phyloP scores from a whole-genome alignment of 2,329 filamentous ascomycete species.

The Colletotrichum liaoningense region DNA sequence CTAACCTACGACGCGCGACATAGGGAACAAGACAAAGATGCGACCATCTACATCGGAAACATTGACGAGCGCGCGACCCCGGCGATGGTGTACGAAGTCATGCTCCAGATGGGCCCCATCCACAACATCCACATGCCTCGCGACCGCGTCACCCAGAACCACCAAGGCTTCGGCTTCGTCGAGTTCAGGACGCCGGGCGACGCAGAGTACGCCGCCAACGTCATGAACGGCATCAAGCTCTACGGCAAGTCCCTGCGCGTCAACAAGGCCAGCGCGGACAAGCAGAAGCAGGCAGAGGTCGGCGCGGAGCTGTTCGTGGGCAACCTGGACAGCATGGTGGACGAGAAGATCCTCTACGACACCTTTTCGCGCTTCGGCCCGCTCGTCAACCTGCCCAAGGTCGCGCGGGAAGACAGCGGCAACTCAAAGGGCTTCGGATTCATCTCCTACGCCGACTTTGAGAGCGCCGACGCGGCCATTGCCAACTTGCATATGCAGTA shows the following conservation, averaged over 20 bases:
- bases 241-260: slow-evolving; percentile 96
- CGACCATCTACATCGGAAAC: slow-evolving; percentile 97
- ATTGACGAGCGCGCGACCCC: slow-evolving; percentile 96
- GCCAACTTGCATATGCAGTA: slow-evolving; percentile 96
- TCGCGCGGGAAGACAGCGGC: slow-evolving; percentile 88
- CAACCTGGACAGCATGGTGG: slow-evolving; percentile 92
- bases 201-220: slow-evolving; percentile 94
- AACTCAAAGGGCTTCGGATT: slow-evolving; percentile 97
- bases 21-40: slow-evolving; percentile 98
- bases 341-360: slow-evolving; percentile 96
- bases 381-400: slow-evolving; percentile 86
- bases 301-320: slow-evolving; percentile 97
- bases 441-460: slow-evolving; percentile 92
- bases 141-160: slow-evolving; percentile 95
- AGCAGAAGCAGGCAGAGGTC: slow-evolving; percentile 92
- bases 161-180: slow-evolving; percentile 99
- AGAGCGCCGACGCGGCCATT: slow-evolving; percentile 91
- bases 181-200: slow-evolving; percentile 97
- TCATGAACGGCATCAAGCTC: slow-evolving; percentile 95
- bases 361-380: slow-evolving; percentile 92
- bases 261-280: slow-evolving; percentile 93
- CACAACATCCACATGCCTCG: slow-evolving; percentile 98
- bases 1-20: slow-evolving; percentile 40
- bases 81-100: slow-evolving; percentile 94
- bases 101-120: slow-evolving; percentile 97